These are phyloP conservation scores for Cucumis cinereus DNA, from an alignment of 306 rosid species.

Conservation along the genomic window DNA sequence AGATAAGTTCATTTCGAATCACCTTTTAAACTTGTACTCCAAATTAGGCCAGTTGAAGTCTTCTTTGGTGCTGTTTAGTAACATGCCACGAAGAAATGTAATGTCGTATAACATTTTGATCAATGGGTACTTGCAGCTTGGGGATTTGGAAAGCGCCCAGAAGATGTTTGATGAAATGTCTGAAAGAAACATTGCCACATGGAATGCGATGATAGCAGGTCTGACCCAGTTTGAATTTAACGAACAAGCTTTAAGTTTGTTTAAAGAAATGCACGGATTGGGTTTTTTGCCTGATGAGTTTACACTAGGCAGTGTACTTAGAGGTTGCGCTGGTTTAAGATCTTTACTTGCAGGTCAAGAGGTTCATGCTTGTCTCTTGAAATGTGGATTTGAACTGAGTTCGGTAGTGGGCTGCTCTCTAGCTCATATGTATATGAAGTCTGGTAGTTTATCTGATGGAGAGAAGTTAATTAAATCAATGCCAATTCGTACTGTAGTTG, in stretches of 20 bases:
- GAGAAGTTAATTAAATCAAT: conserved; percentile 46
- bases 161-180: conserved; percentile 72
- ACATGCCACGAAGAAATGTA: conserved; percentile 42
- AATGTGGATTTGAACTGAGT: conserved; percentile 64
- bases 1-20: conserved; percentile 67
- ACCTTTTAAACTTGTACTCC: conserved; percentile 68
- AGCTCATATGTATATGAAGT: conserved; percentile 92
- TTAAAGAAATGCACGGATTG: conserved; percentile 42
- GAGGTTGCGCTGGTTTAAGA: conserved; percentile 78
- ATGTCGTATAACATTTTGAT: conserved; percentile 87
- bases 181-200: conserved; percentile 64
- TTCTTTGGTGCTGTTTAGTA: conserved; percentile 41
- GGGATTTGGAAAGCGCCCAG: conserved; percentile 39
- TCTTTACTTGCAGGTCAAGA: conserved; percentile 42
- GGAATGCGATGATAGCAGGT: conserved; percentile 77
- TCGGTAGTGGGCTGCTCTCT: conserved; percentile 70
- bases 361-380: conserved; percentile 58
- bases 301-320: conserved; percentile 66
- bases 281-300: conserved; percentile 68
- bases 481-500: conserved; percentile 63
- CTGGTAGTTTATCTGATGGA: conserved; percentile 59
- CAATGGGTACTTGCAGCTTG: conserved; percentile 37
- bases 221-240: conserved; percentile 54
- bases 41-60: conserved; percentile 37
- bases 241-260: conserved; percentile 40